phyloP scores from a whole-genome alignment of 192 early-diverging fungal species.

The Backusella morwellensis region DNA sequence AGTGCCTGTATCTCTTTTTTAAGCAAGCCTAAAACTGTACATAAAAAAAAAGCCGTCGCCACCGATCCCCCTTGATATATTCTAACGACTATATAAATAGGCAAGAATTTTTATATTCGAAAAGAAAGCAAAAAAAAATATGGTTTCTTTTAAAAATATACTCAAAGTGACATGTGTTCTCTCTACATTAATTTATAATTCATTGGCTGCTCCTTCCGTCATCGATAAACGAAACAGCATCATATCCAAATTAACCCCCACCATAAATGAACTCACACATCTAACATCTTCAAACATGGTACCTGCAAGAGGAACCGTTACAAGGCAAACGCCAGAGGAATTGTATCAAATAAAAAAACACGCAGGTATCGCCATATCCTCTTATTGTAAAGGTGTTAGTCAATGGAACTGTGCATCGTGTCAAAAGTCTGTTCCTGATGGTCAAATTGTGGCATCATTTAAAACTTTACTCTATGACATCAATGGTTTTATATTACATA shows the following conservation, averaged over 20 bases:
- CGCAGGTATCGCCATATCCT: background rate
- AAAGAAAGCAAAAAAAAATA: background rate
- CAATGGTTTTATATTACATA: constrained; percentile 19
- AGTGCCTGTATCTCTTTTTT: background rate
- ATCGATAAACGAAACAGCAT: background rate
- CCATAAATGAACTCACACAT: background rate
- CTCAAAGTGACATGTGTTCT: background rate
- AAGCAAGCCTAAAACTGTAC: background rate
- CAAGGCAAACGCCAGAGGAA: background rate
- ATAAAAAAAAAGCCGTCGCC: no score
- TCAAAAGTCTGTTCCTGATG: background rate
- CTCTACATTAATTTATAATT: background rate
- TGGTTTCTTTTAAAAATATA: background rate
- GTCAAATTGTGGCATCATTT: background rate
- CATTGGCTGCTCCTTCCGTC: background rate
- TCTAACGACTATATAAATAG: background rate
- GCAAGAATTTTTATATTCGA: background rate
- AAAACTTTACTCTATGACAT: background rate
- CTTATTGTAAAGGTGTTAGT: background rate
- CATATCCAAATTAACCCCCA: background rate
- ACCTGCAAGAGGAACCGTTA: background rate
- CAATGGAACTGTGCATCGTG: background rate
- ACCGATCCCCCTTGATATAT: no score
- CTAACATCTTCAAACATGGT: background rate
- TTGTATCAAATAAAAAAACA: background rate